Evolutionary conservation across 75 land plant species (phyloP).

Genomic region (Ceratopteris richardii): DNA sequence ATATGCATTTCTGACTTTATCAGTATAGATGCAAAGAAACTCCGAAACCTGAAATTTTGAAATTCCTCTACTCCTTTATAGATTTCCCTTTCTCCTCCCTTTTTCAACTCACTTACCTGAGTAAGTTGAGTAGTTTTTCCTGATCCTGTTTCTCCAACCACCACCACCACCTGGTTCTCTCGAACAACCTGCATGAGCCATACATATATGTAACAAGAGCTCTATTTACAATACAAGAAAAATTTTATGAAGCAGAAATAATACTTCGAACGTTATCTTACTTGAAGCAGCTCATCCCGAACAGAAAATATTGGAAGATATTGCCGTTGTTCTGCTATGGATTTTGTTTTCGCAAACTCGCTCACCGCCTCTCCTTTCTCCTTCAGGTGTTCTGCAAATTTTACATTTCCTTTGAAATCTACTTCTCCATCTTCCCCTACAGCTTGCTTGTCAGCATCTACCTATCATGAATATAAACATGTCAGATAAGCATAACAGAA

Average conservation of each 20-base stretch:
- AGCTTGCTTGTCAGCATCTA: conserved; percentile 79
- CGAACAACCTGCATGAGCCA: conserved; percentile 55
- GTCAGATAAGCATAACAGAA: not conserved
- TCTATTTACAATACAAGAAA: not conserved
- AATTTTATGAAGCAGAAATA: not conserved
- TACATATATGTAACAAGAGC: not conserved
- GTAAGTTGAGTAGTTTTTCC: conserved; percentile 98
- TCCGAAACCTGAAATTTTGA: no score
- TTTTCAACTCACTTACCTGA: no score
- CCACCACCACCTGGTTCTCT: conserved; percentile 91
- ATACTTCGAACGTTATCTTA: conserved; percentile 9
- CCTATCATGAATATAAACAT: conserved; percentile 20
- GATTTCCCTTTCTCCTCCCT: no score
- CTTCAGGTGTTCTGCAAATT: conserved; percentile 87
- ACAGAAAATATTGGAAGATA: conserved; percentile 90
- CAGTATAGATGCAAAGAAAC: no score
- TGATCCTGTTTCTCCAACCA: conserved; percentile 98
- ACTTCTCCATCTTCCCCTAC: conserved; percentile 92
- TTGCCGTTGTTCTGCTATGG: conserved; percentile 80
- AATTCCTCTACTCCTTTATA: no score
- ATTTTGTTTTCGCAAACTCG: conserved; percentile 86
- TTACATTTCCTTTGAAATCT: conserved; percentile 84
- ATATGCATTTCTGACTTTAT: no score
- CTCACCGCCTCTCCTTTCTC: conserved; percentile 94
- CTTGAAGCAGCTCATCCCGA: conserved; percentile 90